phyloP scores from a whole-genome alignment of 805 yeast species.

The Saturnispora gosingensis region DNA sequence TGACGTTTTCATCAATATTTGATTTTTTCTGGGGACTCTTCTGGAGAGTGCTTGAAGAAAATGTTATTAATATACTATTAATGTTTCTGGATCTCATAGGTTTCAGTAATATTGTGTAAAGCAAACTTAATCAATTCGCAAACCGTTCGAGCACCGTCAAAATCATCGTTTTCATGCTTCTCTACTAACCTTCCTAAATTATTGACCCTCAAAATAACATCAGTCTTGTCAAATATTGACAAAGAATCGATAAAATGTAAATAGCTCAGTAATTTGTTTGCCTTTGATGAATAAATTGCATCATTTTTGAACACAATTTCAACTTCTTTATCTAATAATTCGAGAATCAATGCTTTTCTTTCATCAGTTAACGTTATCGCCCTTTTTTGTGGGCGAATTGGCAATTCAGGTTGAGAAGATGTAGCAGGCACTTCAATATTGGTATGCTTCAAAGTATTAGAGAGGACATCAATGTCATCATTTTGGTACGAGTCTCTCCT shows the following conservation, averaged over 20 bases:
- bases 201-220: neutral
- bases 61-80: neutral
- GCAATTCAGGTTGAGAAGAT: slow-evolving; percentile 23
- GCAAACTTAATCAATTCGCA: slow-evolving; percentile 16
- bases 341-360: slow-evolving; percentile 35
- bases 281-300: slow-evolving; percentile 19
- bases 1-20: neutral
- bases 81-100: neutral
- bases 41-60: neutral
- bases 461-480: slow-evolving; percentile 6
- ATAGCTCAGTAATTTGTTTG: slow-evolving; percentile 43
- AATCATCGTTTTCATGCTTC: neutral
- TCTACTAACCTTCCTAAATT: neutral
- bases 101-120: slow-evolving; percentile 1
- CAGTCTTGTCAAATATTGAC: neutral
- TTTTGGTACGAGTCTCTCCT: slow-evolving; percentile 8
- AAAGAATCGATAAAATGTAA: slow-evolving; percentile 39
- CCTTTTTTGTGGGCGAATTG: slow-evolving; percentile 29
- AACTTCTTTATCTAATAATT: slow-evolving; percentile 32
- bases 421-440: neutral
- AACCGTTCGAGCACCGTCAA: slow-evolving; percentile 2
- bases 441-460: neutral
- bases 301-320: slow-evolving; percentile 26
- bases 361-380: slow-evolving; percentile 36
- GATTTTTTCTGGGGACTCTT: neutral